Evolutionary conservation across 371 early-diverging fungal genomes (phyloP), one percentile per base, ranked within the genome.

Genomic region (Rhizopus stolonifer): DNA sequence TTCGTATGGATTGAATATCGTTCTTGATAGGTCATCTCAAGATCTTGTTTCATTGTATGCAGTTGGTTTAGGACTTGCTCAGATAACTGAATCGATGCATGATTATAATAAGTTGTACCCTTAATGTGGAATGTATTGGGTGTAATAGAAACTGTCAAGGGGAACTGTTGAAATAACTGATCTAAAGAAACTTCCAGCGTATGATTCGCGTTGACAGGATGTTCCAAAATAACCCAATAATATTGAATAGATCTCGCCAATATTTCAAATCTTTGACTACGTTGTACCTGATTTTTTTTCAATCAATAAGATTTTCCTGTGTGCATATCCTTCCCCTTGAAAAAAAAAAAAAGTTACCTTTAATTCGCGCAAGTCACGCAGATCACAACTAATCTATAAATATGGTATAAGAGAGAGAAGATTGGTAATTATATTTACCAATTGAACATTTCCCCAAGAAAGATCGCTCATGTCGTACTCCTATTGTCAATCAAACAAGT

Each of bases 401-500:
- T n/a, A n/a, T n/a, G n/a, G 31, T 9, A 48, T 19, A 49, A 50
- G 22, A 39, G n/a, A 31, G 33, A 46, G 29, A 32, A 24, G 43
- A 17, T 31, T 34, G 34, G 23, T 15, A 24, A 26, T 24, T 42
- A 17, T 14, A 8, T 54, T 63, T 60, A 67, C 67, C 29, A 49
- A 51, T 57, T 67, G 67, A n/a, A 67, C 40, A 11, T 57, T 64
- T 4, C 64, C 67, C 67, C 67, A 63, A 49, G 60, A 63, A 13
- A 67, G 42, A 57, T 65, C 58, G 19, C 33, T 52, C 23, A 54
- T 36, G 19, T 44, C 26, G 49, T 63, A 59, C 40, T 58, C 59
- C 64, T 67, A 46, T 29, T 29, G 11, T 29, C 11, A 29, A 29
- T 29, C 29, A 29, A 29, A 9, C 29, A 29, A 6, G 6, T 6